Evolutionary conservation across 1,284 basidiomycete genomes (phyloP), one percentile per base, ranked within the genome.

Genomic region (Peniophora sp.): DNA sequence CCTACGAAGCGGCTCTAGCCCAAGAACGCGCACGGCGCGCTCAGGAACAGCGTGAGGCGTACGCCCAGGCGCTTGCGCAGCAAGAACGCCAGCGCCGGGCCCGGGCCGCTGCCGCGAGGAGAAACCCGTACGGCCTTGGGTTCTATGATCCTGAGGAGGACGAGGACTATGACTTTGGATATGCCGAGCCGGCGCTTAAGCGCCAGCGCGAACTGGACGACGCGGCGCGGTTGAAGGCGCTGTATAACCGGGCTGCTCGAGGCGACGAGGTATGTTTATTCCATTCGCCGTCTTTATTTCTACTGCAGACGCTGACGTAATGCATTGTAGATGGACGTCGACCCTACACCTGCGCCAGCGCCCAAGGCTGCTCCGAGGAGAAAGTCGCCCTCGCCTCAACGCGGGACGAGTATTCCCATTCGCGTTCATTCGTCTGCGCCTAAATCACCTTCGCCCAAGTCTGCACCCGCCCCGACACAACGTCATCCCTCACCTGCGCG

Each of bases 91-190:
- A n/a, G n/a, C 37, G 37, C 37, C 37, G 37, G 5, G n/a, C 37
- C 15, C 15, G 37, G 15, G n/a, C 8, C 20, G 43, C 43, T 9
- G n/a, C 39, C 15, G 39, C 39, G n/a, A 41, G 39, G n/a, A 41
- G n/a, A 8, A 22, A 41, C 39, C 20, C 39, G n/a, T 17, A 22
- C 8, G 39, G 15, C 5, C 8, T 23, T 18, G 14, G n/a, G 15
- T 45, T 22, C 43, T 45, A 45, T 45, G 43, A 45, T 24, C 43
- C 43, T 14, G 43, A 18, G 18, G 43, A 45, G 14, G 43, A 45
- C n/a, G 43, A 45, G 23, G 23, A 22, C 3, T 45, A 18, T 23
- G 20, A 23, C 43, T 32, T n/a, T n/a, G n/a, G n/a, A n/a, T n/a
- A 32, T 32, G 12, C 23, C 8, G 9, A 8, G 14, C 43, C 43